phyloP scores from a whole-genome alignment of 2,329 filamentous ascomycete genomes.

The Cladosporium sp. region DNA sequence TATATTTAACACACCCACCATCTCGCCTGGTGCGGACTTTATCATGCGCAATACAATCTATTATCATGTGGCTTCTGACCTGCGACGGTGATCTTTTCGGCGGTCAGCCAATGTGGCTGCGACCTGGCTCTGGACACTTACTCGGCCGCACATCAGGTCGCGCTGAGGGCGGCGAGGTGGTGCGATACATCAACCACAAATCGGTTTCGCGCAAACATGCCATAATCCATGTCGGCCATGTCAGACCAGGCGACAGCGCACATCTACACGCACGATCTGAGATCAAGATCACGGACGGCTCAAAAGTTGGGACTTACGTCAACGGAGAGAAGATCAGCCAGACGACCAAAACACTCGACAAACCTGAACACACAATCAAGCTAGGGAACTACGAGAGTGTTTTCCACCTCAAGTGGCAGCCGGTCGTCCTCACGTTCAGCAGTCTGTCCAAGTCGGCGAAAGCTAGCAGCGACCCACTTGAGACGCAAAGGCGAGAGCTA shows the following conservation, averaged over 20 bases:
- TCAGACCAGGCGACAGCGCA: constrained; percentile 60
- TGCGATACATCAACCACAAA: constrained; percentile 70
- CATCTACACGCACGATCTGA: constrained; percentile 59
- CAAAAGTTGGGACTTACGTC: constrained; percentile 77
- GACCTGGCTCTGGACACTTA: constrained; percentile 78
- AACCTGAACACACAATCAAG: constrained; percentile 55
- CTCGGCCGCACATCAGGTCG: constrained; percentile 74
- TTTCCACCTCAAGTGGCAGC: constrained; percentile 59
- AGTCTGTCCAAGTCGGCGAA: constrained; percentile 58
- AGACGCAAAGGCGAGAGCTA: constrained; percentile 59
- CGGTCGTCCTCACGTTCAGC: constrained; percentile 76
- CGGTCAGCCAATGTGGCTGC: constrained; percentile 64
- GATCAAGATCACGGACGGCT: constrained; percentile 74
- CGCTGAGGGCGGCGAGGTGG: constrained; percentile 32
- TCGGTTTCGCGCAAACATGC: constrained; percentile 88
- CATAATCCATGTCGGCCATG: constrained; percentile 65
- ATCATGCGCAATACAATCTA: not conserved
- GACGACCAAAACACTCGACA: constrained; percentile 54
- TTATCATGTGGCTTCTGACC: constrained; percentile 51
- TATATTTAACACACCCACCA: not conserved
- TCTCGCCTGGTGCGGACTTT: not conserved
- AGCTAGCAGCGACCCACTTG: constrained; percentile 52
- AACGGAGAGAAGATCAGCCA: constrained; percentile 66
- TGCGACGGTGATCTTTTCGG: constrained; percentile 53
- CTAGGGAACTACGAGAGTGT: constrained; percentile 66